Percentiles rank a stretch among this genome's conserved stretches.
phyloP scores from a whole-genome alignment of 2,329 filamentous ascomycete species.

The Mycogone perniciosa region DNA sequence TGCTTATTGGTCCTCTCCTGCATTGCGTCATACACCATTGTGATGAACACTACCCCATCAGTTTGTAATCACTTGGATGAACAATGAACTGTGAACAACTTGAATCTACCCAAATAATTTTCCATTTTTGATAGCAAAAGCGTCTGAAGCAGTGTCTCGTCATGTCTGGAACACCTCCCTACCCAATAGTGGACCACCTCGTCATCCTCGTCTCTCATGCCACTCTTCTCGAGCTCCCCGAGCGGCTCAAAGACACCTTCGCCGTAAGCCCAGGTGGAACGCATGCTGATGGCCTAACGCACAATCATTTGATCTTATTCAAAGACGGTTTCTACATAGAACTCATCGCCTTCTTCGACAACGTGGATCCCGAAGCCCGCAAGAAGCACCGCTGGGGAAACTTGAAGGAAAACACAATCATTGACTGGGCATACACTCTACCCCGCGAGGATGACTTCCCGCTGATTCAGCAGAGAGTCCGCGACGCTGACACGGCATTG shows the following conservation, averaged over 20 bases:
- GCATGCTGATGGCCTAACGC: conserved; percentile 54
- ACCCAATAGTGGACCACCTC: conserved; percentile 52
- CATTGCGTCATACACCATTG: background rate
- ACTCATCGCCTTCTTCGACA: conserved; percentile 55
- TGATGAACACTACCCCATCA: background rate
- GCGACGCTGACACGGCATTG: conserved; percentile 26
- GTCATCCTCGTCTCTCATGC: conserved; percentile 54
- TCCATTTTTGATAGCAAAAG: background rate
- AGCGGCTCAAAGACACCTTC: conserved; percentile 48
- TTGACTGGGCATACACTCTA: conserved; percentile 57
- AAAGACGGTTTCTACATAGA: conserved; percentile 61
- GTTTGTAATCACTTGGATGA: too few species aligned
- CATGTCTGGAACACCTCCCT: background rate
- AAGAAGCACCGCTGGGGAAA: conserved; percentile 53
- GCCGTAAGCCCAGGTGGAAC: conserved; percentile 53
- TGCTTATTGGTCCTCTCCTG: background rate
- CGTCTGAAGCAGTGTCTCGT: background rate
- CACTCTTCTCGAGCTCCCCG: conserved; percentile 40
- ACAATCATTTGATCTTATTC: conserved; percentile 58
- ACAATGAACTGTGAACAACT: background rate
- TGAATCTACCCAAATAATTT: background rate
- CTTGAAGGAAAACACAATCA: conserved; percentile 40
- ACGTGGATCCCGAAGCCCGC: conserved; percentile 32
- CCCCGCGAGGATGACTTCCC: conserved; percentile 29
- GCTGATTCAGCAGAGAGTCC: conserved; percentile 31